phyloP scores from a whole-genome alignment of 75 land plant species.

The Cupressus sempervirens region DNA sequence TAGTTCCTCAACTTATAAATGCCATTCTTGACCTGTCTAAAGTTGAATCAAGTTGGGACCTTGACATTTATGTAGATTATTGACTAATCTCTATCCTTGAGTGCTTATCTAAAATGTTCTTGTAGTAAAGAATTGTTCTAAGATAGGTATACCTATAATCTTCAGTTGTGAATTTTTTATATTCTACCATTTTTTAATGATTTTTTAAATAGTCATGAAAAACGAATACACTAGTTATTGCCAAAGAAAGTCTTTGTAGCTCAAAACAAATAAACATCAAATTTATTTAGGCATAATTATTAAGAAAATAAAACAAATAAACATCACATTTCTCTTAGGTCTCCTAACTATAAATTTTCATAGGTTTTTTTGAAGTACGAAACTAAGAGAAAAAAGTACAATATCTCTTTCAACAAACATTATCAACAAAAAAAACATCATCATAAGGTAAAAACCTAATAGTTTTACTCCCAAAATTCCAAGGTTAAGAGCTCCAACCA shows the following conservation, averaged over 20 bases:
- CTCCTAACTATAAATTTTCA: too few species aligned
- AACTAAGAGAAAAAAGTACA: too few species aligned
- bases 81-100: not conserved
- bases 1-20: conserved; percentile 81
- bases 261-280: too few species aligned
- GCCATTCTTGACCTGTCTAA: conserved; percentile 92
- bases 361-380: too few species aligned
- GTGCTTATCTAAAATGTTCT: not conserved
- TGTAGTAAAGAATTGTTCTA: not conserved
- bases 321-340: too few species aligned
- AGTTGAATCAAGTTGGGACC: conserved; percentile 70
- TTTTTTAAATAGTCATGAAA: not conserved
- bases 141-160: not conserved
- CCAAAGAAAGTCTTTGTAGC: too few species aligned
- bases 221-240: not conserved
- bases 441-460: too few species aligned
- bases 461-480: too few species aligned
- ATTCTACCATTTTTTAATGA: not conserved
- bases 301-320: too few species aligned
- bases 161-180: not conserved
- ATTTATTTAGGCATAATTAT: too few species aligned
- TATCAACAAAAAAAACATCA: not conserved
- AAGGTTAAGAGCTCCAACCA: too few species aligned
- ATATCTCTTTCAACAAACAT: too few species aligned
- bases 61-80: not conserved